phyloP scores from a whole-genome alignment of 192 early-diverging fungal genomes.

The Chytriomyces sp. region DNA sequence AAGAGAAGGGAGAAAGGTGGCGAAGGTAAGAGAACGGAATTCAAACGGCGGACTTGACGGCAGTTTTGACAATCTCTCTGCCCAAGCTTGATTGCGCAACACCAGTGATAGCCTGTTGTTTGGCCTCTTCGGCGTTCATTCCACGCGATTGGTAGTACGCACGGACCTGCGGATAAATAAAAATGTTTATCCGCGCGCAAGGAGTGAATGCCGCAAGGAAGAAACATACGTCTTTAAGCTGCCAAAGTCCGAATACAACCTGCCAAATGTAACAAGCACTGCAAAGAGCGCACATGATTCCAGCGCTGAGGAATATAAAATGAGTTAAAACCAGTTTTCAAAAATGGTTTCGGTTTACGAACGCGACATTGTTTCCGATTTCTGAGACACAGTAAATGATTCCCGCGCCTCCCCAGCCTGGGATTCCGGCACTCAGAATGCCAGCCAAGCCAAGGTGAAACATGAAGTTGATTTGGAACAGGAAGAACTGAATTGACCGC shows the following conservation, averaged over 20 bases:
- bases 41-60: slow-evolving; percentile 9
- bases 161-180: slow-evolving; percentile 4
- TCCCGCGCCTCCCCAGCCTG: slow-evolving; percentile 45
- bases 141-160: slow-evolving; percentile 39
- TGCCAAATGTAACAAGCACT: slow-evolving; percentile 40
- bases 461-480: slow-evolving; percentile 49
- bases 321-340: background rate
- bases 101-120: slow-evolving; percentile 42
- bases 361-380: slow-evolving; percentile 35
- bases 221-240: slow-evolving; percentile 41
- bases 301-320: slow-evolving; percentile 11
- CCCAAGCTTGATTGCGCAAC: slow-evolving; percentile 35
- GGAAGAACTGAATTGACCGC: slow-evolving; percentile 42
- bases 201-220: background rate
- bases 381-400: slow-evolving; percentile 41
- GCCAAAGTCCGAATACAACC: slow-evolving; percentile 50
- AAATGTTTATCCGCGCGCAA: background rate
- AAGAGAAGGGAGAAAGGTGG: too few species aligned
- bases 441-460: slow-evolving; percentile 38
- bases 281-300: slow-evolving; percentile 42
- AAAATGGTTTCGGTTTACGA: background rate
- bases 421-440: slow-evolving; percentile 43
- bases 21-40: background rate
- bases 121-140: slow-evolving; percentile 42
- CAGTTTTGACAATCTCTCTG: slow-evolving; percentile 25